Evolutionary conservation across 2,329 filamentous ascomycete species (phyloP), one percentile per base, ranked within the genome.

Genomic region (Fusarium bactridioides): DNA sequence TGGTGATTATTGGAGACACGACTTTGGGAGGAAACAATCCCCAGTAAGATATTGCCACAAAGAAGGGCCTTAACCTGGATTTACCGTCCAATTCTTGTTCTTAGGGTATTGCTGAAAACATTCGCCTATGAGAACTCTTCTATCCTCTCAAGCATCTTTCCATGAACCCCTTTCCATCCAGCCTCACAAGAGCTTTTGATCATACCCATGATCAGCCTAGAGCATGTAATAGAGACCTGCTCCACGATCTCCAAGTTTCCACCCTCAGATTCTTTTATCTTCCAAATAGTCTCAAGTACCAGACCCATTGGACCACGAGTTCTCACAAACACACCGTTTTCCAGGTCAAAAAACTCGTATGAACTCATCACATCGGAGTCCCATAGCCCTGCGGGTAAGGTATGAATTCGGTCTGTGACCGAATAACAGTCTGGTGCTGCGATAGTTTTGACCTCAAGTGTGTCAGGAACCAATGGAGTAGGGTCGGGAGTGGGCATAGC

Each of bases 321-420:
- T 15, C 87, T 79, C 45, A 87, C 84, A 76, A 88, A 89, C 11
- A 87, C 74, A 23, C 88, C 88, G 33, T 78, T 81, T n/a, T 80
- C 80, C 23, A 86, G 79, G 68, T 87, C 79, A 23, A 86, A 84
- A 67, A 89, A 86, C 78, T 89, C 87, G 75, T 87, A 87, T 10
- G 78, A 84, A 80, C 86, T 88, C 58, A 86, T 82, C 11, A 89
- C 85, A 53, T 85, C 84, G 57, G 83, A 85, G 74, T 87, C 86
- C 86, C 86, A 89, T 33, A 89, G 81, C 5, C 87, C 86, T 19
- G 86, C 86, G 7, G 87, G 87, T 29, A 89, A 80, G 41, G 86
- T 82, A 73, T 88, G 86, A 12, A 88, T 82, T 41, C 83, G 80
- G 69, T 87, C 85, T 11, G 82, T 86, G 29, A 89, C 85, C 37